Conservation (phyloP, 306 rosid species). For the Prunus campanulata region DNA sequence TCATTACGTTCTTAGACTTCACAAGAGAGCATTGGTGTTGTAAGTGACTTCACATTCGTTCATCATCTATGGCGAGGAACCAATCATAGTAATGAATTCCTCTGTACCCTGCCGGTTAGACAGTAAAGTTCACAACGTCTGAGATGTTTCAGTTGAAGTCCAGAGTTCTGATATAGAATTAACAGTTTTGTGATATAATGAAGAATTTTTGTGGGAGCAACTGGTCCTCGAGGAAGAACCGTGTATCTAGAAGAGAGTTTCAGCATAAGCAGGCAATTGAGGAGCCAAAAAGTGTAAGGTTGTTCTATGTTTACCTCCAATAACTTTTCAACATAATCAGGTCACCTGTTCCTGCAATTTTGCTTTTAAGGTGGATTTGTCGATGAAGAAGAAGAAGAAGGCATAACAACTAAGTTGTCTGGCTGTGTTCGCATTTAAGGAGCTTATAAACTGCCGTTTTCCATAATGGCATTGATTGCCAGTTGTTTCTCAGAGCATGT, state of each 20-base stretch:
- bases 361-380: conserved; percentile 38
- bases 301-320: conserved; percentile 17
- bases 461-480: conserved; percentile 29
- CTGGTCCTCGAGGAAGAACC: conserved; percentile 38
- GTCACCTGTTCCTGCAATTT: conserved; percentile 28
- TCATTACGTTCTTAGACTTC: conserved; percentile 27
- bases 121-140: conserved; percentile 29
- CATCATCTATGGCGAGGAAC: conserved; percentile 31
- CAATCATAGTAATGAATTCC: conserved; percentile 35
- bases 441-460: conserved; percentile 25
- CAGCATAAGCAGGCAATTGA: conserved; percentile 28
- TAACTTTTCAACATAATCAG: conserved; percentile 18
- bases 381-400: conserved; percentile 22
- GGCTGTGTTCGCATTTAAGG: conserved; percentile 16
- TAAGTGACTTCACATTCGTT: conserved; percentile 30
- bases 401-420: conserved; percentile 20
- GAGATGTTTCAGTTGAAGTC: conserved; percentile 38
- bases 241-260: conserved; percentile 34
- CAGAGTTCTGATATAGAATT: conserved; percentile 40
- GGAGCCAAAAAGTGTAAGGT: conserved; percentile 33
- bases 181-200: conserved; percentile 44
- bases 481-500: conserved; percentile 34
- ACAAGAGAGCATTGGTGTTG: conserved; percentile 34
- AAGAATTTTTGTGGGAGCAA: conserved; percentile 35
- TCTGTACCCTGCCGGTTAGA: conserved; percentile 31